Evolutionary conservation across 176 grass and related monocot genomes (phyloP).

Genomic region (Phoenix roebelenii): DNA sequence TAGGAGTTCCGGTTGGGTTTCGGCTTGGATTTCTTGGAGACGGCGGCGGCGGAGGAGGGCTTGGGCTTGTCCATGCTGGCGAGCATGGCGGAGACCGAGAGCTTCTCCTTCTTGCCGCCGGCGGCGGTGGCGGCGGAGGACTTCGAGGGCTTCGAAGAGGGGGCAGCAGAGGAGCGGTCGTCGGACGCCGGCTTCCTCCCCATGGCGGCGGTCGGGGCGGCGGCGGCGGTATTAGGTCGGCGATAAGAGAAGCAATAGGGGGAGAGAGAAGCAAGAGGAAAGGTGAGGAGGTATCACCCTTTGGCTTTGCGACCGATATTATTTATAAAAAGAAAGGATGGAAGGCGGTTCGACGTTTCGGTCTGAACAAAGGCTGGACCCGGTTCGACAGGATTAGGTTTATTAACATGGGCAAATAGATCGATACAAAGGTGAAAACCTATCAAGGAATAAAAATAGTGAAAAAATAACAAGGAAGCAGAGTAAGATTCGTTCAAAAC

Average conservation of each 20-base stretch:
- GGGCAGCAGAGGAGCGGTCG: conserved; percentile 7
- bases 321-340: no score
- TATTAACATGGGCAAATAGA: no score
- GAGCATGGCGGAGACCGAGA: conserved; percentile 86
- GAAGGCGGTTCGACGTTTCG: no score
- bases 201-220: conserved; percentile 29
- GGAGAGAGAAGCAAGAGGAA: background rate
- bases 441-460: no score
- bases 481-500: no score
- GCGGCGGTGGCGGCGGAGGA: conserved; percentile 11
- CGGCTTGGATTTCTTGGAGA: conserved; percentile 27
- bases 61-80: conserved; percentile 73
- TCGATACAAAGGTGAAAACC: no score
- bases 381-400: no score
- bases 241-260: background rate
- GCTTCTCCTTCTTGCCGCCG: conserved; percentile 45
- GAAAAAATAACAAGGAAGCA: no score
- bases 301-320: no score
- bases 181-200: conserved; percentile 43
- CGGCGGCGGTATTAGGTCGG: background rate
- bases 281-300: no score
- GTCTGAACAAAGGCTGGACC: no score
- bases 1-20: conserved; percentile 54
- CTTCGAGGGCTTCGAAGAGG: conserved; percentile 5
- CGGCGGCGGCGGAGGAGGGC: background rate